Base-by-base conservation (phyloP, 306 rosid genomes). In the Lupinus albus region DNA sequence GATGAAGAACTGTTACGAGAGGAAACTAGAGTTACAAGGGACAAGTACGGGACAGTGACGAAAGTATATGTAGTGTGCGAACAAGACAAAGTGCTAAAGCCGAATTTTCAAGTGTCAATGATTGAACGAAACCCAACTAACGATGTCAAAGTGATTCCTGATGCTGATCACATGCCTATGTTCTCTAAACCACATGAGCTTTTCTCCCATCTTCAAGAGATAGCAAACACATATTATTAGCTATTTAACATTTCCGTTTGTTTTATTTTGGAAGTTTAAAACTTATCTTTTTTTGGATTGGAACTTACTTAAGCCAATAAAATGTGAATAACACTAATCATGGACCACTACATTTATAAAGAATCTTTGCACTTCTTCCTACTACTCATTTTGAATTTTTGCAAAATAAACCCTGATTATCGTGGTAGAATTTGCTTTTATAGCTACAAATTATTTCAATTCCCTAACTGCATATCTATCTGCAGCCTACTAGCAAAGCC, bases 121-220 rank as follows among this genome's bases (percentile, higher is more conserved):
- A 56, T 84, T 8, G 67, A 25, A 55, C 13, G 69, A 8, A 80
- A 78, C 44, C 83, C 84, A 0, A 25, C 74, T 0, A 35, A 38
- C 7, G 78, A 82, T 6, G 78, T 80, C 13, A 78, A 76, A 59
- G 67, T 76, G 25, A 64, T 87, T 15, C 11, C 28, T 11, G 81
- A 10, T 5, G 74, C 84, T 17, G 86, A 82, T 76, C 86, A 84
- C 50, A 87, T 82, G 93, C 61, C 76, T 12, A 82, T 87, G 87
- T 60, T 84, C 39, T 80, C 84, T 2, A 71, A 67, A 38, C 83
- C 89, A 0, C 9, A 28, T 6, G 52, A 64, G 30, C 67, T 84
- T 10, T 74, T 45, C 72, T 75, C 63, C 0, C 10, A 11, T 47
- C 86, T 82, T 67, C 64, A 57, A 4, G 60, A 63, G 38, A 65